These are phyloP conservation scores for Cylindrodendrum hubeiense DNA, from an alignment of 2,329 filamentous ascomycete species.

Conservation along the genomic window DNA sequence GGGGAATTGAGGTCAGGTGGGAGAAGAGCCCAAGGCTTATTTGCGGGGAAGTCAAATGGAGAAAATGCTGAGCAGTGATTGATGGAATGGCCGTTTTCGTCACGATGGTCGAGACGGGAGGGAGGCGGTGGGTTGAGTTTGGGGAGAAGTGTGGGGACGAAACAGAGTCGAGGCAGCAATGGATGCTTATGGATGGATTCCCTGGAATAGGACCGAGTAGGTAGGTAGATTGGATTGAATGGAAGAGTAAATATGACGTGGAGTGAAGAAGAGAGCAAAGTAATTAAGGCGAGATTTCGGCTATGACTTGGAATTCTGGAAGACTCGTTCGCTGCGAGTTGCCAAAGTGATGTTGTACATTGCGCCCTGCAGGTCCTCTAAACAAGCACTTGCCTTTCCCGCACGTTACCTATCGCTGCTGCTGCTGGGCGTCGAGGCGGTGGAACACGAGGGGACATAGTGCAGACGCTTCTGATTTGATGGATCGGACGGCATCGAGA, in stretches of 20 bases:
- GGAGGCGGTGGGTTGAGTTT: background rate
- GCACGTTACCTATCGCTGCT: slow-evolving; percentile 2
- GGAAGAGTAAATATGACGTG: background rate
- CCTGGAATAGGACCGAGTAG: background rate
- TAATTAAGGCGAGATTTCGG: background rate
- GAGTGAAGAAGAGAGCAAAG: background rate
- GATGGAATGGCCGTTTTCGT: slow-evolving; percentile 5
- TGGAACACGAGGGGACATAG: background rate
- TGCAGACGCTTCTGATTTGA: background rate
- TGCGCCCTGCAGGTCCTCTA: background rate
- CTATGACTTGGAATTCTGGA: slow-evolving; percentile 5
- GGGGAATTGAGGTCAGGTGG: slow-evolving; percentile 17
- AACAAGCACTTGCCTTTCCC: background rate
- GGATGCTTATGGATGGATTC: background rate
- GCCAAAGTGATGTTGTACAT: background rate
- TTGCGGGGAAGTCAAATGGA: slow-evolving; percentile 15
- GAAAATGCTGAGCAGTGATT: background rate
- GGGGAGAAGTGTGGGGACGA: background rate
- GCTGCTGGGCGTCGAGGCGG: background rate
- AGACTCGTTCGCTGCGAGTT: background rate
- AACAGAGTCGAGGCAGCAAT: background rate
- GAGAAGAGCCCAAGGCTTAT: slow-evolving; percentile 10
- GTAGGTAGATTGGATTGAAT: background rate
- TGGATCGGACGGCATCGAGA: background rate
- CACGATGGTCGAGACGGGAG: background rate